phyloP scores from a whole-genome alignment of 345 rosid genomes.

The Salix purpurea region DNA sequence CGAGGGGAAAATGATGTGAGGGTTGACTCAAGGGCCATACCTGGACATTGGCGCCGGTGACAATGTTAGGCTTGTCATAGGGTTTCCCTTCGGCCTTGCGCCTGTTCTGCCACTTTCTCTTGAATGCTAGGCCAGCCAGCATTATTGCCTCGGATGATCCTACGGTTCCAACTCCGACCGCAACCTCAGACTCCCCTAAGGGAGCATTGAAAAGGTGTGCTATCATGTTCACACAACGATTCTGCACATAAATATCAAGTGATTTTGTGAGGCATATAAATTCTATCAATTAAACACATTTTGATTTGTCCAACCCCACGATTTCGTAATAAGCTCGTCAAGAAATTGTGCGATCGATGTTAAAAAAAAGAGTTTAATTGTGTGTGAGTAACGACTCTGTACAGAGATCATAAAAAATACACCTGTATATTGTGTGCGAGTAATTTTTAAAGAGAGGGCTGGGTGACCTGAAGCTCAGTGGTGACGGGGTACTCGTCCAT shows the following conservation, averaged over 20 bases:
- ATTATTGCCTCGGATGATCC: slow-evolving; percentile 97
- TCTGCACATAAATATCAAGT: slow-evolving; percentile 36
- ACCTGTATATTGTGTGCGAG: neutral
- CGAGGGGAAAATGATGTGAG: neutral
- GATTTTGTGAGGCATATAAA: neutral
- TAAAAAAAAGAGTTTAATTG: no score
- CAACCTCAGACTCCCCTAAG: slow-evolving; percentile 59
- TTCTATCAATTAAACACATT: neutral
- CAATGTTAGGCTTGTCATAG: slow-evolving; percentile 78
- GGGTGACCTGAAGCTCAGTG: slow-evolving; percentile 72
- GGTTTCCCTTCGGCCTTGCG: slow-evolving; percentile 83
- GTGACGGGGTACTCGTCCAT: slow-evolving; percentile 98
- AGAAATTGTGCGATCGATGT: neutral
- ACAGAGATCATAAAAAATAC: neutral
- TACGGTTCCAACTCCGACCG: slow-evolving; percentile 86
- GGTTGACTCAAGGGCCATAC: slow-evolving; percentile 22
- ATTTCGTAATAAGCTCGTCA: neutral
- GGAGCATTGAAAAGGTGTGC: slow-evolving; percentile 92
- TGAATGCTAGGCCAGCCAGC: slow-evolving; percentile 91
- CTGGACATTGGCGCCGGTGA: slow-evolving; percentile 95
- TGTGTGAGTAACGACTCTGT: neutral
- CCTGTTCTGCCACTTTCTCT: slow-evolving; percentile 92
- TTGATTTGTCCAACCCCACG: neutral
- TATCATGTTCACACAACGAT: slow-evolving; percentile 92
- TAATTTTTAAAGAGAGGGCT: neutral